Base-by-base conservation (phyloP, 2,329 filamentous ascomycete species). In the Fusarium oligoseptatum region DNA sequence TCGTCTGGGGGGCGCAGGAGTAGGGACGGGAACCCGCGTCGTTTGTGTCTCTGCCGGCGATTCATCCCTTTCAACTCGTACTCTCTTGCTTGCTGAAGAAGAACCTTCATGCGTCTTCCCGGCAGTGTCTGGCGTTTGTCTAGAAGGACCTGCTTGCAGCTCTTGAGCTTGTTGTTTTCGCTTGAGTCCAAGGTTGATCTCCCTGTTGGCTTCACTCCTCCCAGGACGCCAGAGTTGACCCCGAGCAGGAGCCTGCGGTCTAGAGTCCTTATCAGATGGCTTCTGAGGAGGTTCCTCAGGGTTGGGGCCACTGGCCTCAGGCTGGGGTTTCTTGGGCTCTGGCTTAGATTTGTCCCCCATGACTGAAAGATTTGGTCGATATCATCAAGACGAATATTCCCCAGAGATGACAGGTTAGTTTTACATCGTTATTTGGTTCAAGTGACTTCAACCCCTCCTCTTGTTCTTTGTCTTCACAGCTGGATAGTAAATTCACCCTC, bases 141-240 rank as follows among this genome's bases (percentile, higher is more conserved):
- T 56, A 11, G 60, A 41, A 12, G 12, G 14, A n/a, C 43, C 50
- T 8, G 57, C 17, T 32, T 64, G 45, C 27, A 45, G 52, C 7
- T n/a, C 32, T 34, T 50, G 69, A 27, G 66, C 32, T 24, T 63
- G 65, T 22, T 69, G 57, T 8, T 64, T 67, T 65, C 66, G 43
- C 36, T 61, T 64, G 6, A 67, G 27, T 20, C 67, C 65, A 14
- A 76, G 50, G 52, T 78, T 78, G 37, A 73, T 75, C 37, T 67
- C 76, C 41, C 48, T 58, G 55, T 78, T 78, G 27, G 68, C 69
- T 11, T 55, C 17, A 22, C 67, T 64, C 67, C 75, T 70, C 10
- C 75, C 75, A 15, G 76, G 76, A 14, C 76, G 73, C 75, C 69
- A 78, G 60, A 45, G 24, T 5, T 6, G 15, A 8, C 22, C 27